Evolutionary conservation across 2,329 filamentous ascomycete genomes (phyloP).

Genomic region (Cladosporium sp.): DNA sequence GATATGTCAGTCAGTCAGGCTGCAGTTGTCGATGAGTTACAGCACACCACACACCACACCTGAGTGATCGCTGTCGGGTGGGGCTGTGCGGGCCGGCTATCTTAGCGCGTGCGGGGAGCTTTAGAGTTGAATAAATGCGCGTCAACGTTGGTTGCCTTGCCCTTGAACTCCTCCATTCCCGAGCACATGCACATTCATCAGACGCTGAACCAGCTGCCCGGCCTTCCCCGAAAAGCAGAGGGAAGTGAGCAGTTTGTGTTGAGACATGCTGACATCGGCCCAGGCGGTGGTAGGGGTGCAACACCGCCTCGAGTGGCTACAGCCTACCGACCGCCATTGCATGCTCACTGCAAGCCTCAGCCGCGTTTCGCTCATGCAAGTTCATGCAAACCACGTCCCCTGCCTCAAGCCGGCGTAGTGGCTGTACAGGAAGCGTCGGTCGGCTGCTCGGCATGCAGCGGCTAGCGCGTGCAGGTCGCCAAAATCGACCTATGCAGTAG

Average conservation of each 20-base stretch:
- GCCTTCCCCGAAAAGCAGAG: neutral
- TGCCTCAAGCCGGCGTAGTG: conserved; percentile 2
- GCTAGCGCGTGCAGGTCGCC: neutral
- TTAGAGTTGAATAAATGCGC: neutral
- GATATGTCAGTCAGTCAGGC: conserved; percentile 3
- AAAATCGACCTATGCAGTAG: conserved; percentile 4
- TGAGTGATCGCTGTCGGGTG: conserved; percentile 9
- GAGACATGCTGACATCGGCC: neutral
- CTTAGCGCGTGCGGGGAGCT: conserved; percentile 5
- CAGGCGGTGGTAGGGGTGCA: neutral
- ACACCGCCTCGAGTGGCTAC: neutral
- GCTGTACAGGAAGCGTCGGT: conserved; percentile 1
- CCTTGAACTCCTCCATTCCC: neutral
- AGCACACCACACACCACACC: neutral
- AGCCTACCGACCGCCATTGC: neutral
- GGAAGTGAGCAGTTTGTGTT: neutral
- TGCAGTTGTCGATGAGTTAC: conserved; percentile 4
- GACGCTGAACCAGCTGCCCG: neutral
- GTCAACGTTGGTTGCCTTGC: neutral
- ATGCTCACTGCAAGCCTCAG: conserved; percentile 10
- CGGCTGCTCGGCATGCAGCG: conserved; percentile 5
- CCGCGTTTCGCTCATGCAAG: conserved; percentile 17
- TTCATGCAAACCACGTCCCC: conserved; percentile 8
- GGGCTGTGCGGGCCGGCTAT: neutral
- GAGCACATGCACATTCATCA: neutral